Percentiles rank a stretch among this genome's conserved stretches.
Evolutionary conservation across 768 basidiomycete species (phyloP).

Genomic region (Leucocoprinus leucothites): DNA sequence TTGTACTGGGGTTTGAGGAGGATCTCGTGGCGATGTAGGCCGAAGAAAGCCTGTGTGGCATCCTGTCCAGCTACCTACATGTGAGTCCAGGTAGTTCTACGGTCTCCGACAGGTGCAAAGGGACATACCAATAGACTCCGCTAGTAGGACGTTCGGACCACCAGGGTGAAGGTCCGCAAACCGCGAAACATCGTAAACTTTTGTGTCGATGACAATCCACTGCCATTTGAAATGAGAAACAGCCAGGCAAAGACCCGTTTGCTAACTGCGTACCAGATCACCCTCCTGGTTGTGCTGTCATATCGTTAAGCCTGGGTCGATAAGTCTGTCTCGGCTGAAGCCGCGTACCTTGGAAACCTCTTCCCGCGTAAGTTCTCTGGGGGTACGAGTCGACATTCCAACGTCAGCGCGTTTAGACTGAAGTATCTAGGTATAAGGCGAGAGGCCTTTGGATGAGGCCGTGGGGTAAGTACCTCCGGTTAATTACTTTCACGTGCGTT

Average conservation of each 20-base stretch:
- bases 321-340: neutral
- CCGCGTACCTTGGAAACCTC: constrained; percentile 65
- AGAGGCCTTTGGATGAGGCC: neutral
- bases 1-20: constrained; percentile 28
- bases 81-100: neutral
- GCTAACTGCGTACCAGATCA: constrained; percentile 57
- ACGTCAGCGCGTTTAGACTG: neutral
- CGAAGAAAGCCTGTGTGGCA: constrained; percentile 33
- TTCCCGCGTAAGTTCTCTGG: constrained; percentile 44
- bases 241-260: neutral
- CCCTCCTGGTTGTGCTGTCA: constrained; percentile 83
- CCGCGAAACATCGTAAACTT: constrained; percentile 77
- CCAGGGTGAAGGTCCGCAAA: constrained; percentile 87
- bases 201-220: constrained; percentile 83
- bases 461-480: neutral
- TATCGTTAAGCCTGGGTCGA: neutral
- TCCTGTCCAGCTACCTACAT: constrained; percentile 58
- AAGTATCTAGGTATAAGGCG: neutral
- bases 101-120: neutral
- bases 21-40: constrained; percentile 30
- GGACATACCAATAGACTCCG: constrained; percentile 58
- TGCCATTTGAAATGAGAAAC: constrained; percentile 22
- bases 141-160: constrained; percentile 70
- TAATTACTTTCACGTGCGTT: neutral
- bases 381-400: neutral